Conservation (phyloP, 2,329 filamentous ascomycete species). For the Beauveria medogensis region DNA sequence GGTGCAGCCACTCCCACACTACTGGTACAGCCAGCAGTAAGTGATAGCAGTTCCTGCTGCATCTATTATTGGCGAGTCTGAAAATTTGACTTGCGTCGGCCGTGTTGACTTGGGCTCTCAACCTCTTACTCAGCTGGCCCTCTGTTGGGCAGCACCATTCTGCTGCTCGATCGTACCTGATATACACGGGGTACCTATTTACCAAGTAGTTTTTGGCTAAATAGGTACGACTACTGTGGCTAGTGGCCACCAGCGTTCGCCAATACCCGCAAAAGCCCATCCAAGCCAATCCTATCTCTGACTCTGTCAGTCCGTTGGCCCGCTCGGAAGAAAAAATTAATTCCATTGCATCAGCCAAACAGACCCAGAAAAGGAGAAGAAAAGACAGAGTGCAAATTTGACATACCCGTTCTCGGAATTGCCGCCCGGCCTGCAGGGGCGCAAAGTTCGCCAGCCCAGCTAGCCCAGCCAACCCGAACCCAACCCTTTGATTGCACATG, state of each 20-base stretch:
- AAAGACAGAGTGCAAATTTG: not conserved
- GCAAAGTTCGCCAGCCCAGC: not conserved
- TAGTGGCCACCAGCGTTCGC: not conserved
- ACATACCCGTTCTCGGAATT: conserved; percentile 10
- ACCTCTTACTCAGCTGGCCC: not conserved
- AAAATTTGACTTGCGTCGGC: too few relatives aligned
- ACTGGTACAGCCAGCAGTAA: not conserved
- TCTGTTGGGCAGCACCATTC: not conserved
- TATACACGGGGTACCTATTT: not conserved
- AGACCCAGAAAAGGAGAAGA: not conserved
- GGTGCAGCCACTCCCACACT: not conserved
- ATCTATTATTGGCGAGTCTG: not conserved
- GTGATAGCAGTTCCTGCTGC: not conserved
- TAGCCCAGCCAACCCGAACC: conserved; percentile 3
- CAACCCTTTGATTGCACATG: conserved; percentile 8
- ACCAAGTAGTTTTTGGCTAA: not conserved
- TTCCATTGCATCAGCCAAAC: not conserved
- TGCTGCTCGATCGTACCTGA: not conserved
- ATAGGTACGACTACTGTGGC: not conserved
- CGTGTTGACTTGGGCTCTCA: not conserved
- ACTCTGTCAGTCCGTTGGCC: conserved; percentile 1
- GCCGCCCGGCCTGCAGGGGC: conserved; percentile 2
- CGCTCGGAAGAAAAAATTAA: not conserved
- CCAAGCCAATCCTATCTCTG: not conserved
- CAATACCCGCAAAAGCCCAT: conserved; percentile 6